phyloP scores from a whole-genome alignment of 441 rosid species.

The Populus trichocarpa region DNA sequence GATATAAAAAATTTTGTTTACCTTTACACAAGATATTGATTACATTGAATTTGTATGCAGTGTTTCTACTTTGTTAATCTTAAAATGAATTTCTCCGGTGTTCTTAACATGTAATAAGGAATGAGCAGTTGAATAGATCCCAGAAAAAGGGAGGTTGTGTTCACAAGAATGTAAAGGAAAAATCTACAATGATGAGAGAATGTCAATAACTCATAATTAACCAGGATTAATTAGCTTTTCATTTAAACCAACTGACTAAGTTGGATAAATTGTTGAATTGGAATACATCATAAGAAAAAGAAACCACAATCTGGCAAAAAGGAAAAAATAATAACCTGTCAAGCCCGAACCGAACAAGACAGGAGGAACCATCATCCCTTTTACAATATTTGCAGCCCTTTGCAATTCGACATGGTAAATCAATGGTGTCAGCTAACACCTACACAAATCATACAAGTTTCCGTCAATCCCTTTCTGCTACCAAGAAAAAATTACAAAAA shows the following conservation, averaged over 20 bases:
- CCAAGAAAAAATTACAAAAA: slow-evolving; percentile 1
- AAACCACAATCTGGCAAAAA: slow-evolving; percentile 8
- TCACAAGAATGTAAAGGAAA: slow-evolving; percentile 10
- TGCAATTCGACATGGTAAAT: slow-evolving; percentile 96
- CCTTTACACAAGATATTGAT: neutral
- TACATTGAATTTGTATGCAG: neutral
- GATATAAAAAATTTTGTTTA: slow-evolving; percentile 4
- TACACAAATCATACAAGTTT: slow-evolving; percentile 31
- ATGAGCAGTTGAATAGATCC: neutral
- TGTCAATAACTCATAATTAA: neutral
- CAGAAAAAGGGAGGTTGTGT: neutral
- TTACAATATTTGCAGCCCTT: slow-evolving; percentile 94
- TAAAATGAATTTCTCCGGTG: neutral
- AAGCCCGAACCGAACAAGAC: slow-evolving; percentile 92
- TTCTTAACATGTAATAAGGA: neutral
- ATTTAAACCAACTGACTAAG: neutral
- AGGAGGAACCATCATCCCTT: slow-evolving; percentile 85
- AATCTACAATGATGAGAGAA: neutral
- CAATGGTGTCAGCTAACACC: slow-evolving; percentile 91
- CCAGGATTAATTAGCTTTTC: neutral
- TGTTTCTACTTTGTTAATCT: neutral
- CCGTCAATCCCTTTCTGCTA: slow-evolving; percentile 2
- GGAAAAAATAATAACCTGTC: slow-evolving; percentile 60
- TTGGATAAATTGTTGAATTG: neutral
- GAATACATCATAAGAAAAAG: slow-evolving; percentile 4